phyloP scores from a whole-genome alignment of 2,329 filamentous ascomycete species.

The Hypoxylon sp. region DNA sequence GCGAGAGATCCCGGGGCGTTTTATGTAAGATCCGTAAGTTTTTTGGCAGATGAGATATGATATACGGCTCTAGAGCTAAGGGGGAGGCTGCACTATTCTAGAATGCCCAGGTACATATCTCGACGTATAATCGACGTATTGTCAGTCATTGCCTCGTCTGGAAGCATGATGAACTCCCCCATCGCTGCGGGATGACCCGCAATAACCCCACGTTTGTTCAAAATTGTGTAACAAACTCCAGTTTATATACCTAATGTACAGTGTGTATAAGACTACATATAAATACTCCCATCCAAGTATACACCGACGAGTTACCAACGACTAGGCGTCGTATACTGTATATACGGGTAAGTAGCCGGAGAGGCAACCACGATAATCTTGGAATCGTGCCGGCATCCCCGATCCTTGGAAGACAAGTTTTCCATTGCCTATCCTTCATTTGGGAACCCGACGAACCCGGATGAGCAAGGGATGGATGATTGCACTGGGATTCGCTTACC shows the following conservation, averaged over 20 bases:
- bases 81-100: background rate
- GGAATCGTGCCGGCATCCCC: constrained; percentile 4
- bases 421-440: constrained; percentile 5
- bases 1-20: constrained; percentile 19
- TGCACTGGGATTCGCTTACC: constrained; percentile 7
- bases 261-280: background rate
- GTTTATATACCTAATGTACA: constrained; percentile 7
- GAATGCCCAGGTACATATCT: background rate
- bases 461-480: constrained; percentile 20
- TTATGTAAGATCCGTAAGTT: constrained; percentile 29
- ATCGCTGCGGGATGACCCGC: constrained; percentile 32
- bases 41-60: constrained; percentile 28
- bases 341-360: constrained; percentile 2
- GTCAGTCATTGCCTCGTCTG: background rate
- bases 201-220: constrained; percentile 29
- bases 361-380: constrained; percentile 12
- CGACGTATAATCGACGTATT: background rate
- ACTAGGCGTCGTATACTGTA: constrained; percentile 7
- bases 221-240: constrained; percentile 19
- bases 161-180: background rate
- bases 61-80: background rate
- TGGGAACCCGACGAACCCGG: constrained; percentile 22
- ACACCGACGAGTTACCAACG: constrained; percentile 1
- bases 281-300: background rate
- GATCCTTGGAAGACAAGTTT: constrained; percentile 8